Percentiles rank a stretch among this genome's conserved stretches.
Conservation (phyloP, 78 protist species). For the Guillardia theta region DNA sequence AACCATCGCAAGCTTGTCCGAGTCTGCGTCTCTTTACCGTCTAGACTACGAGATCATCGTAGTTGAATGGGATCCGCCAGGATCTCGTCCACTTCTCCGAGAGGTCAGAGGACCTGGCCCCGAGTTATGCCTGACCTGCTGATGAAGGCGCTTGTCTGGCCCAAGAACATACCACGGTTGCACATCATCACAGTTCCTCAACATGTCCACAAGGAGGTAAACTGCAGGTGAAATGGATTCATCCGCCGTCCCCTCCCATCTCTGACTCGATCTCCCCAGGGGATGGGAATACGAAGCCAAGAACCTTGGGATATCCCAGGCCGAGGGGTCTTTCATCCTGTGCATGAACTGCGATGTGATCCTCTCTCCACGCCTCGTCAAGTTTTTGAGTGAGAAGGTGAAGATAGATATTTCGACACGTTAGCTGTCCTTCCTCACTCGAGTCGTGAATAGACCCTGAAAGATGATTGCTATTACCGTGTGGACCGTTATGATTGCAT, state of each 20-base stretch:
- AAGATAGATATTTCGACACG: no score
- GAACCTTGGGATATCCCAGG: background rate
- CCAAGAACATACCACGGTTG: background rate
- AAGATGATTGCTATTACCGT: no score
- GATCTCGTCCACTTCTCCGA: background rate
- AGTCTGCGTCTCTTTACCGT: background rate
- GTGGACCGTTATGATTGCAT: no score
- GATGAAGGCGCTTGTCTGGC: no score
- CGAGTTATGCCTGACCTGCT: no score
- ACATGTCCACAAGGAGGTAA: background rate
- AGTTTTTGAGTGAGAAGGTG: no score
- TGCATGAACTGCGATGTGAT: background rate
- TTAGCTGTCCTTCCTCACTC: no score
- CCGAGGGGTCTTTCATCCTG: background rate
- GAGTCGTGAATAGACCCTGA: no score
- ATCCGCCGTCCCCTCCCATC: no score
- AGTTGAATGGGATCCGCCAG: background rate
- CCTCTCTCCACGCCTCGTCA: background rate
- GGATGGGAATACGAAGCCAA: slow-evolving; percentile 14
- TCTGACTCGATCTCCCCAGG: no score
- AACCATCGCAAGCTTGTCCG: background rate
- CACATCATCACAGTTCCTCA: background rate
- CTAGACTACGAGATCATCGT: background rate
- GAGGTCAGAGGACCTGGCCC: background rate
- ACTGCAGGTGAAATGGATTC: no score